Evolutionary conservation across 805 yeast species (phyloP), one percentile per base, ranked within the genome.

Genomic region (Clavispora phyllophila): DNA sequence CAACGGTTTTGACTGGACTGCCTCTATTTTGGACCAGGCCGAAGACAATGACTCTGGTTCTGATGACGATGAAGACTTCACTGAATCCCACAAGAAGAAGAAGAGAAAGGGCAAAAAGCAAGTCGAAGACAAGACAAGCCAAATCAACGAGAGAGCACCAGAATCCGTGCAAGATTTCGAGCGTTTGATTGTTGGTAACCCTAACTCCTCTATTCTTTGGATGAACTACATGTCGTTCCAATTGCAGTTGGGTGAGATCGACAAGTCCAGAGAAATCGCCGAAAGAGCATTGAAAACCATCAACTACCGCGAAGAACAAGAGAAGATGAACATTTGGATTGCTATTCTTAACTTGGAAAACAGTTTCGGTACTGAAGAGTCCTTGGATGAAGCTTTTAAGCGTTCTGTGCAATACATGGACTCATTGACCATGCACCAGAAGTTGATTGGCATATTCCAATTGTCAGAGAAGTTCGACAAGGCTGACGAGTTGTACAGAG

Each of bases 141-240:
- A 86, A 39, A 74, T 93, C 46, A 80, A 80, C 54, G 77, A 91
- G 12, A 77, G 89, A 55, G 86, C 90, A 13, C 99, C 99, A 29
- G 95, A 91, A 65, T 88, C 97, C 44, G 85, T 81, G 34, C 69
- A 81, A 37, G 99, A 93, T 63, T 93, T 89, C 56, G 99, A 93
- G 67, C 81, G 99, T 57, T 68, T 93, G 51, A 75, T 93, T 42
- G 77, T 93, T 46, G 95, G 97, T 61, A 85, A 85, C 60, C 97
- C 99, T 37, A 84, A 87, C 69, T 87, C 96, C 3, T 91, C 99
- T 1, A 78, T 90, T 27, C 66, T 88, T 44, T 93, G 99, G 99
- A 91, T 93, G 87, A 87, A 90, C 66, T 93, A 86, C 67, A 93
- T 93, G 96, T 90, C 98, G 4, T 93, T 91, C 84, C 96, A 90